Percentiles rank a stretch among this genome's conserved stretches.
Conservation (phyloP, 257 asterid species). For the Solanum clarkiae region DNA sequence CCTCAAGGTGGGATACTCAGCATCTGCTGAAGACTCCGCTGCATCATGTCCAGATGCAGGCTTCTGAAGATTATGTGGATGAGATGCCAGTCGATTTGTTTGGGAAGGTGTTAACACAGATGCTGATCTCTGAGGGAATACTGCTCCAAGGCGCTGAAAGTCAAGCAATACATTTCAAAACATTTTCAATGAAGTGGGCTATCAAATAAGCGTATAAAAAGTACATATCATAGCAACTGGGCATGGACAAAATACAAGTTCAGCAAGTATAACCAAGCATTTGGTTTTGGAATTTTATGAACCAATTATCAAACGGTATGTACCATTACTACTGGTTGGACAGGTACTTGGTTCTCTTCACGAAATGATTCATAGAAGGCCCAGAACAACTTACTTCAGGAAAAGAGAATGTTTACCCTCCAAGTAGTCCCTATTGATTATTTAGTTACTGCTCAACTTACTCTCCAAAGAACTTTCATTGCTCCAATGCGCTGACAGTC, state of each 20-base stretch:
- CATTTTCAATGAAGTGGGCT: neutral
- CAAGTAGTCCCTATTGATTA: neutral
- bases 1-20: constrained; percentile 94
- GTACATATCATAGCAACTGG: neutral
- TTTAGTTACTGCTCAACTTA: neutral
- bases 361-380: neutral
- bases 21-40: constrained; percentile 86
- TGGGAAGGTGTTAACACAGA: neutral
- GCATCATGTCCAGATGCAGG: constrained; percentile 48
- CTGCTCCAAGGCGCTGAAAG: constrained; percentile 6
- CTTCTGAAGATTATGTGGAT: constrained; percentile 38
- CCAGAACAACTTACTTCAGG: neutral
- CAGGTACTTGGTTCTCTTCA: neutral
- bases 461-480: neutral
- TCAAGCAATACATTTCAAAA: neutral
- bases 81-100: neutral
- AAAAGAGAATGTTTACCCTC: neutral
- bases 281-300: neutral
- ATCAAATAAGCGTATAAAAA: neutral
- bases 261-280: neutral
- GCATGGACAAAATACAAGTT: neutral
- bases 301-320: neutral
- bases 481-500: neutral
- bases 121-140: constrained; percentile 5
- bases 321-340: neutral